Base-by-base conservation (phyloP, 2,329 filamentous ascomycete species). In the Nigrospora oryzae region DNA sequence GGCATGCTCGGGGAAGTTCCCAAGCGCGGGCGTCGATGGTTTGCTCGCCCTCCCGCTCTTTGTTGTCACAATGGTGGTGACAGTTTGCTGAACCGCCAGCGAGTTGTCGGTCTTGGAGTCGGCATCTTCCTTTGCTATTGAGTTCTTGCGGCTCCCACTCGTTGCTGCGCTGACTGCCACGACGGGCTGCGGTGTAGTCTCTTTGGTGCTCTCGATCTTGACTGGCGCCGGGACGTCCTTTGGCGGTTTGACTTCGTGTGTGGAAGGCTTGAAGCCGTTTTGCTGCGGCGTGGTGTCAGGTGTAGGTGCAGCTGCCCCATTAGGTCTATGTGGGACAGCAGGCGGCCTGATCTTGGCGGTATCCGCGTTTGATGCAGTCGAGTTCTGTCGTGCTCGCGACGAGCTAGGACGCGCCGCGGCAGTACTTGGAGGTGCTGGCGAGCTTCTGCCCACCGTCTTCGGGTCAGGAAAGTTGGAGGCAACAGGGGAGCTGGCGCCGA, bases 311-410 rank as follows among this genome's bases (percentile, higher is more conserved):
- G 53, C 60, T 55, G 63, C 70, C 45, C 75, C 77, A 56, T 80
- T 85, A 14, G 73, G 66, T 51, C 81, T 84, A 52, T 70, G 82
- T 3, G 82, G 77, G 11, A 77, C 70, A 2, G 83, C 80, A 5
- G 74, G 64, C 2, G 81, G 77, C 33, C 78, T 70, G 48, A 71
- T 65, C 45, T 73, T 72, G 44, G 65, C 58, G 49, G 70, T 73
- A 48, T 86, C 81, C 32, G 68, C 67, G 42, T 64, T 68, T n/a
- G 77, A 75, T 46, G 80, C 77, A 44, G 79, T 75, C 14, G 86
- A 87, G 57, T 85, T 90, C 59, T 89, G 87, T 56, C 89, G 81
- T 34, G 81, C 79, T 53, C 88, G 80, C 6, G 84, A 81, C 5
- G 83, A 82, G 42, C 78, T 73, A 12, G 86, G 83, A 37, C 84